These are phyloP conservation scores for Elaeis guineensis DNA, from an alignment of 176 grass and related monocot species.

Conservation along the genomic window DNA sequence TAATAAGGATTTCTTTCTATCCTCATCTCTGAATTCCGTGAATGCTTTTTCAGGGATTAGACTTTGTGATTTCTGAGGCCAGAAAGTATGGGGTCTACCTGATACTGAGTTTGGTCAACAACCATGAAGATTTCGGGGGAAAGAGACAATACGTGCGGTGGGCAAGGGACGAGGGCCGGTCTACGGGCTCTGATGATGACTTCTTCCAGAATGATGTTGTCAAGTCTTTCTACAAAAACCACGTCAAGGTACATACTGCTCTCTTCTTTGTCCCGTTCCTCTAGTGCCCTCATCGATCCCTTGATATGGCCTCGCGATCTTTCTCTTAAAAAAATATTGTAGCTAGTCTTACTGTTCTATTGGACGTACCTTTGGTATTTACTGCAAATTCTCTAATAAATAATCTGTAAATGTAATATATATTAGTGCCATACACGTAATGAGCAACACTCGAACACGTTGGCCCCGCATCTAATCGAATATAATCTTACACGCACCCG, in stretches of 20 bases:
- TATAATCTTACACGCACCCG: no score
- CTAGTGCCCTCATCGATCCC: no score
- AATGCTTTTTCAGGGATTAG: constrained; percentile 38
- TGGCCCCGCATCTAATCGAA: no score
- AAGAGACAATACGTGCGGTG: constrained; percentile 63
- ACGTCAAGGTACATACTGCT: constrained; percentile 34
- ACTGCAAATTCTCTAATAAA: no score
- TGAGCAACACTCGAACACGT: no score
- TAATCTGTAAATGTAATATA: no score
- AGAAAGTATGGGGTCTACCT: constrained; percentile 43
- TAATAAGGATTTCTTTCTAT: not conserved
- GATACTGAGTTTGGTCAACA: constrained; percentile 73
- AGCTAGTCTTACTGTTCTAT: no score
- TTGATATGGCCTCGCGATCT: no score
- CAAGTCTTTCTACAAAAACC: constrained; percentile 64
- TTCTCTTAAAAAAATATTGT: no score
- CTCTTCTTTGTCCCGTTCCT: no score
- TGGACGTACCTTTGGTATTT: no score
- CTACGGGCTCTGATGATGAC: constrained; percentile 37
- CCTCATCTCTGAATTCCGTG: not conserved
- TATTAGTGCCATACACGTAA: no score
- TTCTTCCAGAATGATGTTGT: constrained; percentile 55
- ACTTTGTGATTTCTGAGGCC: constrained; percentile 70
- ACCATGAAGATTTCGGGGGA: constrained; percentile 64
- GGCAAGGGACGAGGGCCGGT: constrained; percentile 36